phyloP scores from a whole-genome alignment of 202 grass and related monocot genomes.

The Panicum hallii region DNA sequence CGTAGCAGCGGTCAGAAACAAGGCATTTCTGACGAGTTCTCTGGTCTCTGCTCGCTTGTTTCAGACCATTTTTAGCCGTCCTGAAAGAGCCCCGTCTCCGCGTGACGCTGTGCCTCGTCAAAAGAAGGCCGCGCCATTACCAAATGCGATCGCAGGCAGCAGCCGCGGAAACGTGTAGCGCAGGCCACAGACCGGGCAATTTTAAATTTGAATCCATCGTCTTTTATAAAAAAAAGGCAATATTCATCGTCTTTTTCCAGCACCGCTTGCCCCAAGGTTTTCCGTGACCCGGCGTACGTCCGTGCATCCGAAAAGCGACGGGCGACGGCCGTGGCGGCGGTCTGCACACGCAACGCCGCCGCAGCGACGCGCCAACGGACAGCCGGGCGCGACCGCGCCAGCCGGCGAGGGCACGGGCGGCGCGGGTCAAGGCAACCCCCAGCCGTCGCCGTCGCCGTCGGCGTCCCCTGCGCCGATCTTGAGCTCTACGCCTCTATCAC shows the following conservation, averaged over 20 bases:
- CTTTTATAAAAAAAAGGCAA: neutral
- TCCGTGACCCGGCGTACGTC: neutral
- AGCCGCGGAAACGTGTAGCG: neutral
- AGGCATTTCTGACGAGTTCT: neutral
- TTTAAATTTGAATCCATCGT: neutral
- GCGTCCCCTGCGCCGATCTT: slow-evolving; percentile 1
- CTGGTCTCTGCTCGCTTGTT: neutral
- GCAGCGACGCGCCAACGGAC: slow-evolving; percentile 38
- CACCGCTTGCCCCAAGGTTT: neutral
- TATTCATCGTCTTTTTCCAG: neutral
- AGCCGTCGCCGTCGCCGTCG: neutral
- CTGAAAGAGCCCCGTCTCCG: neutral
- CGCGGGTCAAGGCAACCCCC: neutral
- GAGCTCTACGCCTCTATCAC: neutral
- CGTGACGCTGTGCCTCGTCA: neutral
- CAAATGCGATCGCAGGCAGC: neutral
- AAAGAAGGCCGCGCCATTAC: neutral
- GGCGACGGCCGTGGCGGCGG: slow-evolving; percentile 6
- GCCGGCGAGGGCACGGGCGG: neutral
- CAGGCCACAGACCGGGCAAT: neutral
- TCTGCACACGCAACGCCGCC: slow-evolving; percentile 28
- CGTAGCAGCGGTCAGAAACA: neutral
- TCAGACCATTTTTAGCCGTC: neutral
- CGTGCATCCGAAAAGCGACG: neutral
- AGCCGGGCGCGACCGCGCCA: neutral